Evolutionary conservation across 768 basidiomycete species (phyloP).

Genomic region (Mycena vitilis): DNA sequence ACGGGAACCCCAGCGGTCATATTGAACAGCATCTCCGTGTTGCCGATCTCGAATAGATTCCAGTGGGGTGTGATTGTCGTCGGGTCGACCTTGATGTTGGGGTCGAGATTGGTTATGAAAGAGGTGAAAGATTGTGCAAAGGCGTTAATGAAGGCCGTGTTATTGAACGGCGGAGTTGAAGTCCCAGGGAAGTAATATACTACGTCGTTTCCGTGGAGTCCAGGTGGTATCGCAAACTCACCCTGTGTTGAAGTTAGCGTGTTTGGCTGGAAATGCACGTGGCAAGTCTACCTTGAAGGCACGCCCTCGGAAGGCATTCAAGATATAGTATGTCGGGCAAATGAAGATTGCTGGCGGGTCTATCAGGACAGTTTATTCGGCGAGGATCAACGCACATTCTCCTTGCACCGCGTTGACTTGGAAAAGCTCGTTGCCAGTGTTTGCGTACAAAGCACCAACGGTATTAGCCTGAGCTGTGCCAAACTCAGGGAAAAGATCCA

Average conservation of each 20-base stretch:
- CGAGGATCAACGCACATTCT: constrained; percentile 38
- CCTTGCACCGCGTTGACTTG: constrained; percentile 42
- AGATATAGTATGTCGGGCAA: constrained; percentile 49
- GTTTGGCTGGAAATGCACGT: too few species aligned
- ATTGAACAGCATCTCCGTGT: constrained; percentile 34
- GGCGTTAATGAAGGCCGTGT: constrained; percentile 27
- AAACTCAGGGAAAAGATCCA: constrained; percentile 41
- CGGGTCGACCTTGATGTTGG: constrained; percentile 27
- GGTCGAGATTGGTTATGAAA: constrained; percentile 26
- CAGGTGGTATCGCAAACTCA: constrained; percentile 45
- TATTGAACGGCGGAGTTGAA: constrained; percentile 25
- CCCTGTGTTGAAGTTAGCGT: constrained; percentile 32
- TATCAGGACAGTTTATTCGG: background rate
- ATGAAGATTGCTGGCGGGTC: constrained; percentile 46
- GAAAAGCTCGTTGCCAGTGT: constrained; percentile 32
- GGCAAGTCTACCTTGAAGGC: constrained; percentile 48
- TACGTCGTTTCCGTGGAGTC: constrained; percentile 39
- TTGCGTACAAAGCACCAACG: constrained; percentile 34
- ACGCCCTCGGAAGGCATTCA: constrained; percentile 43
- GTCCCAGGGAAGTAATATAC: constrained; percentile 43
- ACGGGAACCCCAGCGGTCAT: constrained; percentile 14
- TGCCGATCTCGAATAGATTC: background rate
- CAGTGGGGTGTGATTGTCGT: constrained; percentile 30
- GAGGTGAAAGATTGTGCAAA: constrained; percentile 34
- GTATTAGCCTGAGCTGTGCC: constrained; percentile 19